These are phyloP conservation scores for Pythium chondricola DNA, from an alignment of 352 stramenopile genomes.

Conservation along the genomic window DNA sequence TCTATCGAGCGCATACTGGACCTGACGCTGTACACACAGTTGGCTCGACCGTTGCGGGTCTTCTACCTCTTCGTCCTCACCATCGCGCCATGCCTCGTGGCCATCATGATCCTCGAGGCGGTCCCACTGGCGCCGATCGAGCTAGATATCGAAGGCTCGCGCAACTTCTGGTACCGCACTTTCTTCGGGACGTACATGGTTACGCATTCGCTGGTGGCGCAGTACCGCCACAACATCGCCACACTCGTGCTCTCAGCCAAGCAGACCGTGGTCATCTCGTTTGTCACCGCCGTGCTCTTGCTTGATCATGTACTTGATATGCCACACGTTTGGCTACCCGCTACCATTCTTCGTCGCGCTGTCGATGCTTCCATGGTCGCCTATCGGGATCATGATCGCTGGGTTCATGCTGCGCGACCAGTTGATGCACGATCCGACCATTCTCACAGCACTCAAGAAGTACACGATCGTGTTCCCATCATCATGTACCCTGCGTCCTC, in stretches of 20 bases:
- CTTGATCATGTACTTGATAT: constrained; percentile 3
- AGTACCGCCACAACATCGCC: constrained; percentile 7
- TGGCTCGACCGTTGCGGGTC: neutral
- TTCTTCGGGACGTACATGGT: constrained; percentile 9
- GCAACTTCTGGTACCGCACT: constrained; percentile 19
- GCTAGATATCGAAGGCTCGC: neutral
- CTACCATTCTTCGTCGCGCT: constrained; percentile 13
- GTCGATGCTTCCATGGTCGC: constrained; percentile 10
- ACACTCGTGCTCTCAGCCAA: neutral
- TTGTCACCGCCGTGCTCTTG: neutral
- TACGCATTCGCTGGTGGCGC: constrained; percentile 1
- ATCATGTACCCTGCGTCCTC: constrained; percentile 14
- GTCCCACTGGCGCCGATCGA: constrained; percentile 3
- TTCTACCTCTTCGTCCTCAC: constrained; percentile 3
- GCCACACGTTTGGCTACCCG: constrained; percentile 5
- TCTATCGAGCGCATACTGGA: constrained; percentile 7
- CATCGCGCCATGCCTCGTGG: constrained; percentile 4
- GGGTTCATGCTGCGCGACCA: neutral
- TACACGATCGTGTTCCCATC: constrained; percentile 12
- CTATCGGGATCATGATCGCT: neutral
- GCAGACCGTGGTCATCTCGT: constrained; percentile 3
- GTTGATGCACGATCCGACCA: neutral
- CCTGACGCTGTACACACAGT: neutral
- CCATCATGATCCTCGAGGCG: constrained; percentile 4
- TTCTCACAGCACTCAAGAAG: neutral